Evolutionary conservation across 495 filamentous ascomycete species (phyloP), one percentile per base, ranked within the genome.

Genomic region (Beverwykella pulmonaria): DNA sequence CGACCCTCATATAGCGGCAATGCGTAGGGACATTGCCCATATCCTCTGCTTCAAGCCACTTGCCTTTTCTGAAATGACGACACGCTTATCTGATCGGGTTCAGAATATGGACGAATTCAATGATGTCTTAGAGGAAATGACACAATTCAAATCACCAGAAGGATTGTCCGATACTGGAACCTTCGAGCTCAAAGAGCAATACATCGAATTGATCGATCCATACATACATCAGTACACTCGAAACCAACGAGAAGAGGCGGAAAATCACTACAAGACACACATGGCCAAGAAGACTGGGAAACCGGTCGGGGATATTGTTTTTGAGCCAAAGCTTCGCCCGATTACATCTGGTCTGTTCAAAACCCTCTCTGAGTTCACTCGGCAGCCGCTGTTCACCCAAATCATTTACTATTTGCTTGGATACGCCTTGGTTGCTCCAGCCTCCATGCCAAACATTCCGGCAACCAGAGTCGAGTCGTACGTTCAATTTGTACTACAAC

Each of bases 171-270:
- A 98, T 76, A 88, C 90, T 10, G 94, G 94, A 27, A 96, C 90
- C 0, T 98, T 99, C 70, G 92, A 96, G 73, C 80, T 99, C 46
- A 96, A 93, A 76, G 84, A 88, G 0, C 83, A 96, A 59, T 92
- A 87, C 67, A 82, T 96, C 27, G 88, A 90, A 58, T 82, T 95
- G 26, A 85, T 98, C 29, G 94, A 99, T 75, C 94, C 94, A 4
- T 99, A 97, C 73, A 91, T 91, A 70, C 88, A 92, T 15, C 91
- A 97, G 69, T 99, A 94, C 78, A 92, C 86, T 67, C 95, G 96
- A 76, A 98, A 98, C 74, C 95, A 98, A 75, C 89, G 94, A 26
- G 94, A 99, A 71, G 94, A 99, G 74, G 90, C 93, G 0, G 94
- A 99, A 78, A 88, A 82, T 59, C 89, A 90, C 19, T 97, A 92